These are phyloP conservation scores for Arthrobotrys sinensis DNA, from an alignment of 2,329 filamentous ascomycete genomes.

Conservation along the genomic window DNA sequence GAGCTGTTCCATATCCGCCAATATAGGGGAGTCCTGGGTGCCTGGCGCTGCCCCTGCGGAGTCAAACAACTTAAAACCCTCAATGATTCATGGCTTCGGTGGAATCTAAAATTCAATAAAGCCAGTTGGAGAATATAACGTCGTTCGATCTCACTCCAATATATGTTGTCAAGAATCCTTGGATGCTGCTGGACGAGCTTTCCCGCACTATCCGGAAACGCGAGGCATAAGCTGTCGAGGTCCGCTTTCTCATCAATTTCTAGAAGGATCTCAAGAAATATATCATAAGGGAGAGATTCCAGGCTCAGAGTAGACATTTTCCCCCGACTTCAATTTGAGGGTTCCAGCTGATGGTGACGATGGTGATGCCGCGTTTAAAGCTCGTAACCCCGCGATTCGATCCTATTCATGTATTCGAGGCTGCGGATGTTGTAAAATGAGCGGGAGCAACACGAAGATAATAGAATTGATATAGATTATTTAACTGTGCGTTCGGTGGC, in stretches of 20 bases:
- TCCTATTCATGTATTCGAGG: too few species aligned
- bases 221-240: conserved; percentile 41
- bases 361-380: too few species aligned
- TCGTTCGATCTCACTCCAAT: conserved; percentile 38
- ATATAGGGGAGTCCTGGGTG: too few species aligned
- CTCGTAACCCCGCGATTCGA: too few species aligned
- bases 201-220: conserved; percentile 21
- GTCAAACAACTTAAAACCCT: not conserved
- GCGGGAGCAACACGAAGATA: too few species aligned
- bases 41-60: not conserved
- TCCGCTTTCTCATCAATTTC: conserved; percentile 43
- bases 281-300: conserved; percentile 46
- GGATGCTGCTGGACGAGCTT: not conserved
- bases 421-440: too few species aligned
- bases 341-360: not conserved
- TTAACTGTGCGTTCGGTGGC: too few species aligned
- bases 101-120: conserved; percentile 19
- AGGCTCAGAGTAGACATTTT: not conserved
- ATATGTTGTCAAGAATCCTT: conserved; percentile 2
- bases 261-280: conserved; percentile 31
- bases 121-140: conserved; percentile 5
- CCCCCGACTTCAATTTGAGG: too few species aligned
- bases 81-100: not conserved
- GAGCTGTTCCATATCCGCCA: too few species aligned
- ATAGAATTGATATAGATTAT: too few species aligned